Evolutionary conservation across 768 basidiomycete species (phyloP), one percentile per base, ranked within the genome.

Genomic region (Dendrothele bispora): DNA sequence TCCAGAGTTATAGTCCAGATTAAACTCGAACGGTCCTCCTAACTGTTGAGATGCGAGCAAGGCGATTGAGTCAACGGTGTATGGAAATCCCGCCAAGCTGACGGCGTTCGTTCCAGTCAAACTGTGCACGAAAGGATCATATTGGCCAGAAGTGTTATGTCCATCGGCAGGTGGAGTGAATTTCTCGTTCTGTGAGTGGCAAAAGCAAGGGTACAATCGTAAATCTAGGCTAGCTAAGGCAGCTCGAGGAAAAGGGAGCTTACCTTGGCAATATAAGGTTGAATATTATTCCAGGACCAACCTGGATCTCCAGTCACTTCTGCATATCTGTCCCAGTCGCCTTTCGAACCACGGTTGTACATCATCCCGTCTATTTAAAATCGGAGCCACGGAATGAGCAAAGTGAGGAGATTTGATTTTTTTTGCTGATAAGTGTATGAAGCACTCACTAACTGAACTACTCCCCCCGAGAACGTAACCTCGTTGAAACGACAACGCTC

Each of bases 41-140:
- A 69, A 51, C 43, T 72, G 60, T 25, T 61, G 28, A 0, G 70
- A 66, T 2, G 74, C 68, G 7, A 61, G 61, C n/a, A 77, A 59
- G 14, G 75, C 64, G 2, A 59, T 61, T 1, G 52, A 46, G 44
- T 72, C 70, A 20, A 71, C 59, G 5, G 59, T 46, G 26, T 56
- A 63, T 3, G 62, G 56, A 36, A 54, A 61, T 22, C 39, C 28
- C 2, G 7, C 67, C 61, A 71, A 51, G 43, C 61, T 61, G 41
- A 69, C 61, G 28, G 41, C 40, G 39, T 43, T 63, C 21, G 61
- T 58, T 7, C 71, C 69, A 20, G 49, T 29, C 7, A 39, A 44
- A 32, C 60, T 55, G 50, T 72, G 71, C n/a, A 64, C 41, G 5
- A 50, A 30, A 18, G 71, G 71, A 48, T 65, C 51, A 43, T 63